Evolutionary conservation across 352 stramenopile genomes (phyloP).

Genomic region (Albugo candida): DNA sequence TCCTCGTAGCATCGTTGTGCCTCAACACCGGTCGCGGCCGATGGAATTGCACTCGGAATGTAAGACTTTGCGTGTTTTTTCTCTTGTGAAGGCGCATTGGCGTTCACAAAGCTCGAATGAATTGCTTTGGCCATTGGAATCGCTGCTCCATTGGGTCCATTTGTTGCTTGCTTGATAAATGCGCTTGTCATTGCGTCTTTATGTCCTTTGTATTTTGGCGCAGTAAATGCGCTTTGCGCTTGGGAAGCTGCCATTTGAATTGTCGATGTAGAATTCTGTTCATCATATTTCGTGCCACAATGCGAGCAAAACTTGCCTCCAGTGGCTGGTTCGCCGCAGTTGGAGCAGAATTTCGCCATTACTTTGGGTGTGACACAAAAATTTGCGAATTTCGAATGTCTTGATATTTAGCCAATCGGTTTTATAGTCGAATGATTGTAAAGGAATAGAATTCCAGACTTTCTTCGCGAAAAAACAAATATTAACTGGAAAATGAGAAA

Average conservation of each 20-base stretch:
- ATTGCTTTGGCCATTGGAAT: background rate
- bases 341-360: constrained; percentile 8
- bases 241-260: background rate
- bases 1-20: constrained; percentile 30
- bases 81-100: background rate
- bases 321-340: constrained; percentile 1
- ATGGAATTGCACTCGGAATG: constrained; percentile 14
- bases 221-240: background rate
- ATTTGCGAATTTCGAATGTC: too few species aligned
- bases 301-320: constrained; percentile 8
- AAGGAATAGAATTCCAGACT: too few species aligned
- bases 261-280: background rate
- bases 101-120: background rate
- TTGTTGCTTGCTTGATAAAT: background rate
- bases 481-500: too few species aligned
- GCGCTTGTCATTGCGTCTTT: background rate
- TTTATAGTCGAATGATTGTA: too few species aligned
- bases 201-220: background rate
- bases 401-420: too few species aligned
- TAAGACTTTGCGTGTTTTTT: background rate
- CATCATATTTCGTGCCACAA: constrained; percentile 4
- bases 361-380: too few species aligned
- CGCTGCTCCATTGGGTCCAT: background rate
- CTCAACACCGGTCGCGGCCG: constrained; percentile 24
- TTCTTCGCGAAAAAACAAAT: too few species aligned